These are phyloP conservation scores for Aspergillus sp. DNA, from an alignment of 2,329 filamentous ascomycete genomes.

Conservation along the genomic window DNA sequence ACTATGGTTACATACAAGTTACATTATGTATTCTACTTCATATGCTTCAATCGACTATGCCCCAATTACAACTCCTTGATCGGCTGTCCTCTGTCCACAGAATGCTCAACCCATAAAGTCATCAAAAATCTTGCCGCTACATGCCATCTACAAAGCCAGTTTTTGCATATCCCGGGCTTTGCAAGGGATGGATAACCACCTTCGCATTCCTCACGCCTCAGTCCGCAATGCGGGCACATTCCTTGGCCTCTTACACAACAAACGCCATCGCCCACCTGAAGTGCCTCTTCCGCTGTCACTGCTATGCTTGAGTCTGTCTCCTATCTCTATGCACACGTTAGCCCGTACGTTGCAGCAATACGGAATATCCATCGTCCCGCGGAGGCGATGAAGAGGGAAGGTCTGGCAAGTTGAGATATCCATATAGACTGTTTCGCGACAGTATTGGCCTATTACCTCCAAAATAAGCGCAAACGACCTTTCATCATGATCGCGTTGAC, in stretches of 20 bases:
- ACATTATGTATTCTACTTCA: not conserved
- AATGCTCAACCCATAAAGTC: not conserved
- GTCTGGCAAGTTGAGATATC: not conserved
- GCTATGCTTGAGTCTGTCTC: slow-evolving; percentile 12
- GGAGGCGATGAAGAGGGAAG: not conserved
- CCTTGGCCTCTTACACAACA: slow-evolving; percentile 32
- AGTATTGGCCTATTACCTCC: not conserved
- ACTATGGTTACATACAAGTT: not conserved
- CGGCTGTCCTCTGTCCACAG: not conserved
- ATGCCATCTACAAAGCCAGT: not conserved
- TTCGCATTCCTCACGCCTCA: slow-evolving; percentile 31
- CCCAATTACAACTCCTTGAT: not conserved
- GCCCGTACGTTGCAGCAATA: slow-evolving; percentile 7
- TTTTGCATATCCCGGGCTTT: not conserved
- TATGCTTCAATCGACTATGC: not conserved
- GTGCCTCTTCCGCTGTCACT: slow-evolving; percentile 11
- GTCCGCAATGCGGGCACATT: slow-evolving; percentile 33
- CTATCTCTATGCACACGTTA: slow-evolving; percentile 9
- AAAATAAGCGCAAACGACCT: not conserved
- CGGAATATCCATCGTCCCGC: not conserved
- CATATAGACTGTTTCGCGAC: not conserved
- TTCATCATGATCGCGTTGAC: slow-evolving; percentile 34
- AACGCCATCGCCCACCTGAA: slow-evolving; percentile 18
- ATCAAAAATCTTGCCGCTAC: not conserved
- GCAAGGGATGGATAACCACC: slow-evolving; percentile 18